Percentiles rank a stretch among this genome's conserved stretches.
Conservation (phyloP, 2,329 filamentous ascomycete species). For the Orbilia blumenaviensis region DNA sequence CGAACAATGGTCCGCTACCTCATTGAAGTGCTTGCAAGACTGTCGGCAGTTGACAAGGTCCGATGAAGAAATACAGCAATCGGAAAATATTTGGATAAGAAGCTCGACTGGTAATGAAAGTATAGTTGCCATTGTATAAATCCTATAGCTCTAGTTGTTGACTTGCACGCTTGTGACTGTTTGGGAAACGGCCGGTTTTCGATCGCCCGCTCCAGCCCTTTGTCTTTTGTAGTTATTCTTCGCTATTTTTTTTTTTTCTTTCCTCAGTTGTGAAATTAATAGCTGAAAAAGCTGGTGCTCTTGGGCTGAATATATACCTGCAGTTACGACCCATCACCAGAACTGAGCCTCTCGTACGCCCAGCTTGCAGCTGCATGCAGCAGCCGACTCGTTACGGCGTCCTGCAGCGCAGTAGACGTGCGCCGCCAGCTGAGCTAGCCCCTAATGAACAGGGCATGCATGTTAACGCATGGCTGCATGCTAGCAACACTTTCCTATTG, state of each 20-base stretch:
- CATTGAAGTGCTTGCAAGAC: background rate
- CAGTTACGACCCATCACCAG: background rate
- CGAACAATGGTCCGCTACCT: background rate
- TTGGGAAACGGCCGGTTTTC: too few relatives aligned
- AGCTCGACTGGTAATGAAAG: constrained; percentile 1
- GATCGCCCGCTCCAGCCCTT: too few relatives aligned
- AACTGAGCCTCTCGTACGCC: background rate
- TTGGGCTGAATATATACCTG: background rate
- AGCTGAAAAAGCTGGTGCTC: too few relatives aligned
- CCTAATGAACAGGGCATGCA: too few relatives aligned
- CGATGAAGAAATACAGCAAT: background rate
- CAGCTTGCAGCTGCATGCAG: background rate
- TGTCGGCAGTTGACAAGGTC: background rate
- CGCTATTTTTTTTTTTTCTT: too few relatives aligned
- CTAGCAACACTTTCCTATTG: background rate
- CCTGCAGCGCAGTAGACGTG: background rate
- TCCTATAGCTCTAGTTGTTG: too few relatives aligned
- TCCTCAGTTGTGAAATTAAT: too few relatives aligned
- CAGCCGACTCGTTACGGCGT: background rate
- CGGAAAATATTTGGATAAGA: constrained; percentile 5
- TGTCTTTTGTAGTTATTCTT: too few relatives aligned
- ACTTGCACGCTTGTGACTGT: background rate
- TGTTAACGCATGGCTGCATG: background rate
- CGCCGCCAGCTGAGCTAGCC: too few relatives aligned
- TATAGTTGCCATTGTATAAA: constrained; percentile 2